Base-by-base conservation (phyloP, 495 filamentous ascomycete species). In the Trichocladium antarcticum region DNA sequence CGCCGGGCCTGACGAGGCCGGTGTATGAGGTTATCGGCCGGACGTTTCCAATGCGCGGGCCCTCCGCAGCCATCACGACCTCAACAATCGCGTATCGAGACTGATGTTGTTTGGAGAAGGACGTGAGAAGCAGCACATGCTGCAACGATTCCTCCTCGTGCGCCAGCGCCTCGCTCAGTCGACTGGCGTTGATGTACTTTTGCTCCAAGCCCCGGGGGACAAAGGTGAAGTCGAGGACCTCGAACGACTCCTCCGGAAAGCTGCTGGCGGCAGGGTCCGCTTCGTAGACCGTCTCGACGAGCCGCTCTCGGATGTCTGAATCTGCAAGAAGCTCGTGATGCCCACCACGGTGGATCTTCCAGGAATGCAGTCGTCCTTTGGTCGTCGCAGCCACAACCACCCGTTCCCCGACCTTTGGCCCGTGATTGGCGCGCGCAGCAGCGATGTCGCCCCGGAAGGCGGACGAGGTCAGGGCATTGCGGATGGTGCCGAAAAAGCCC, bases 261-360 rank as follows among this genome's bases (percentile, higher is more conserved):
- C 42, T 42, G 15, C 38, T 44, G 32, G 51, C 54, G 7, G 49
- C 17, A 3, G 49, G 56, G 39, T 71, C 66, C 20, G 57, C 56
- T 17, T 61, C 51, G 19, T 59, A 59, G 22, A 74, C 37, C 32
- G 61, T 63, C 14, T 54, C 55, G 15, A 68, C 38, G 17, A 73
- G 55, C 6, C 54, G 42, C 19, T 61, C 65, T 32, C 64, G 63
- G 17, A 67, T 45, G 45, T 74, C 70, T 11, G 64, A 53, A 31
- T 79, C 76, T 24, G 72, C 61, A 0, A 81, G 58, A 14, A 70
- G 58, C 41, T 80, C 78, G 49, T 75, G 69, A 34, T 73, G 83
- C 22, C 89, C 89, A 31, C 85, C 82, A 63, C 89, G 83, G 57
- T 87, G 86, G 5, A 94, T 73, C 59, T 85, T 83, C 92, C 92